Percentiles rank a stretch among this genome's conserved stretches.
Conservation (phyloP, 345 rosid species). For the Toxicodendron radicans region DNA sequence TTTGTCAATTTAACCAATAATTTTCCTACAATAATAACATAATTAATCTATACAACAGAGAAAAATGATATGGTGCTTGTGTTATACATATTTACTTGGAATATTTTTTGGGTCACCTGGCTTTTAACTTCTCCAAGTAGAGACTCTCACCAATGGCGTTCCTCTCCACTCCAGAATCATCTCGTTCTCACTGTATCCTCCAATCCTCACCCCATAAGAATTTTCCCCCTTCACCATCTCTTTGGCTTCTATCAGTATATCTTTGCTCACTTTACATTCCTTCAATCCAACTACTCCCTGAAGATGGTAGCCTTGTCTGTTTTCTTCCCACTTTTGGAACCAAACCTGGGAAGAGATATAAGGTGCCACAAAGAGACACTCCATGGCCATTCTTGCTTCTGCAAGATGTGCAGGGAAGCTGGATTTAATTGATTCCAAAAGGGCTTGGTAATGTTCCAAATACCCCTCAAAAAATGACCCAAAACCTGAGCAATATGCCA, state of each 20-base stretch:
- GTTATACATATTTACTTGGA: neutral
- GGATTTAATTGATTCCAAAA: constrained; percentile 41
- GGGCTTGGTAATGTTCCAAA: constrained; percentile 33
- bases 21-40: neutral
- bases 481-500: constrained; percentile 16
- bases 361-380: constrained; percentile 46
- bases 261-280: constrained; percentile 28
- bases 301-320: constrained; percentile 12
- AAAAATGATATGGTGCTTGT: neutral
- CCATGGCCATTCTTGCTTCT: constrained; percentile 48
- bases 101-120: neutral
- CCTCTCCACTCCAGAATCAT: constrained; percentile 47
- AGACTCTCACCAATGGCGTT: constrained; percentile 37
- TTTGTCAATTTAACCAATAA: neutral
- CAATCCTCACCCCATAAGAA: constrained; percentile 39
- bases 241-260: constrained; percentile 36
- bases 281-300: constrained; percentile 16
- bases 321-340: constrained; percentile 43
- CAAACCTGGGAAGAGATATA: constrained; percentile 34
- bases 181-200: constrained; percentile 36
- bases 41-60: constrained; percentile 1
- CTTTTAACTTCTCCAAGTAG: constrained; percentile 35
- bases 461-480: constrained; percentile 36
- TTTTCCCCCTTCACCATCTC: constrained; percentile 37
- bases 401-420: constrained; percentile 27